Conservation (phyloP, 2,329 filamentous ascomycete genomes). For the Alternaria solani region DNA sequence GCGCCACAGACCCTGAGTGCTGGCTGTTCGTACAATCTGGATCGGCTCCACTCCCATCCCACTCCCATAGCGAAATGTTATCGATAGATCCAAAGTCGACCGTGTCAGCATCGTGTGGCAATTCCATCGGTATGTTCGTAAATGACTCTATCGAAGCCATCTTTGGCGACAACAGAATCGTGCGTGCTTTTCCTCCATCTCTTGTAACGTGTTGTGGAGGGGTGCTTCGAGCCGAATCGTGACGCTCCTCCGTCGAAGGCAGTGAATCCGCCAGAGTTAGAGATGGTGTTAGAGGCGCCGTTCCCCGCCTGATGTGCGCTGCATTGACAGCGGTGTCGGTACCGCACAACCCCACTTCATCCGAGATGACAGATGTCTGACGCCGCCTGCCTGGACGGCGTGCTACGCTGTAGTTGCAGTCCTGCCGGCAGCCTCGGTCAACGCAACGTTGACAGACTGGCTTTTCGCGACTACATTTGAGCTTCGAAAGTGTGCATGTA, state of each 20-base stretch:
- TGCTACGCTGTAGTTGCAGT: conserved; percentile 1
- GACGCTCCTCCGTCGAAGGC: neutral
- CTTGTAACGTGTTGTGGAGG: neutral
- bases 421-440: conserved; percentile 1
- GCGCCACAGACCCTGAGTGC: neutral
- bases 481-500: neutral
- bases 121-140: neutral
- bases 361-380: conserved; percentile 1
- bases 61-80: neutral
- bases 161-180: neutral
- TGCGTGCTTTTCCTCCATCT: neutral
- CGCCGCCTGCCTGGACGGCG: neutral
- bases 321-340: neutral
- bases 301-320: neutral
- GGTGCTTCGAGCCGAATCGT: neutral
- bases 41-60: neutral
- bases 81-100: neutral
- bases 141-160: neutral
- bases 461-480: conserved; percentile 3
- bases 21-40: neutral
- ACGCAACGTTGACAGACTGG: conserved; percentile 1
- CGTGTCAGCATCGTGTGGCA: neutral
- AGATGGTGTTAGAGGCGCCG: neutral
- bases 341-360: neutral
- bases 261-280: neutral